phyloP scores from a whole-genome alignment of 345 rosid species.

The Kandelia obovata region DNA sequence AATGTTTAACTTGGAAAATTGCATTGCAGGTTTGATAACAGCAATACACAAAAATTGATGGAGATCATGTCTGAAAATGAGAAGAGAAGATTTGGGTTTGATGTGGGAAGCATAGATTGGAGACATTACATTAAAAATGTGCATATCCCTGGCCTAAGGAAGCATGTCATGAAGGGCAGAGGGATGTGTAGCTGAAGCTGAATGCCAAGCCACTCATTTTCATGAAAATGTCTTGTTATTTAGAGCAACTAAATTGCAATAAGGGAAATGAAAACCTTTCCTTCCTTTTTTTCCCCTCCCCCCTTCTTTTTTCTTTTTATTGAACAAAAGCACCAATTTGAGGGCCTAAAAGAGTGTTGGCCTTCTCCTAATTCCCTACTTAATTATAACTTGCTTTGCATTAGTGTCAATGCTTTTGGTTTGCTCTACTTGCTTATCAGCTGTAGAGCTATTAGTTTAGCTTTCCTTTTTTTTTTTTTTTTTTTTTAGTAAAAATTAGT shows the following conservation, averaged over 20 bases:
- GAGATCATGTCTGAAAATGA: constrained; percentile 76
- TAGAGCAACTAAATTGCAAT: constrained; percentile 7
- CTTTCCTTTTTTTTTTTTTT: too few relatives aligned
- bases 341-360: too few relatives aligned
- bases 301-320: neutral
- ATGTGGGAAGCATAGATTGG: constrained; percentile 27
- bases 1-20: neutral
- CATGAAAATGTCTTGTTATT: neutral
- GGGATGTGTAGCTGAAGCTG: constrained; percentile 9
- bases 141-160: constrained; percentile 29
- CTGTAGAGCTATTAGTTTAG: too few relatives aligned
- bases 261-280: neutral
- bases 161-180: constrained; percentile 29
- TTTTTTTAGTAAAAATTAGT: too few relatives aligned
- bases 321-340: too few relatives aligned
- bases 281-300: neutral
- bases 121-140: constrained; percentile 30
- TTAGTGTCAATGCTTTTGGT: too few relatives aligned
- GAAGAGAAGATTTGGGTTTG: constrained; percentile 64
- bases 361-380: too few relatives aligned
- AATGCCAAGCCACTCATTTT: neutral
- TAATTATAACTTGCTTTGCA: too few relatives aligned
- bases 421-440: too few relatives aligned
- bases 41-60: constrained; percentile 69
- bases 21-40: constrained; percentile 65